Percentiles rank a stretch among this genome's conserved stretches.
Conservation (phyloP, 2,329 filamentous ascomycete species). For the Alternaria arbusti region DNA sequence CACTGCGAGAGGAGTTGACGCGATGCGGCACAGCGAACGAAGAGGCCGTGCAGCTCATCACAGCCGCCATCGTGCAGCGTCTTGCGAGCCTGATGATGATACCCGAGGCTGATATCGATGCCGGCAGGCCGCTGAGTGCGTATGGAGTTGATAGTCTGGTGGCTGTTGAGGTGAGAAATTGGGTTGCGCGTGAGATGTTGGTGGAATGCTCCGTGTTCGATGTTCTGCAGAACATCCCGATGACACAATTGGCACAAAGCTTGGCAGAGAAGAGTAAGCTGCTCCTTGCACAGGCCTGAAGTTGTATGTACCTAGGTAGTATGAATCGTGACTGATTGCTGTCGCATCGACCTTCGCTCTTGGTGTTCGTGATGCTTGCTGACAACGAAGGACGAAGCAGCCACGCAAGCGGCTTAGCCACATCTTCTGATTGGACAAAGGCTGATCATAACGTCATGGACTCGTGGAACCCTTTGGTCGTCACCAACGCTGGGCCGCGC, state of each 20-base stretch:
- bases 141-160: conserved; percentile 31
- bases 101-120: conserved; percentile 23
- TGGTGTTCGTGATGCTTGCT: not conserved
- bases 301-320: not conserved
- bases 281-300: not conserved
- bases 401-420: not conserved
- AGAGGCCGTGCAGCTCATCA: conserved; percentile 10
- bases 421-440: conserved; percentile 4
- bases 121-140: conserved; percentile 20
- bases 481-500: not conserved
- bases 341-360: not conserved
- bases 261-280: conserved; percentile 17
- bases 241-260: conserved; percentile 7
- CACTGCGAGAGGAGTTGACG: conserved; percentile 5
- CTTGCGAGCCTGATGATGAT: conserved; percentile 15
- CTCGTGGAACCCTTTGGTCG: not conserved
- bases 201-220: conserved; percentile 14
- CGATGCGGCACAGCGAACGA: conserved; percentile 4
- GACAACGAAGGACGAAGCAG: not conserved
- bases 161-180: conserved; percentile 26
- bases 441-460: conserved; percentile 12
- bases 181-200: conserved; percentile 6
- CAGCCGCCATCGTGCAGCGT: conserved; percentile 2
- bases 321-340: not conserved
- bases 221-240: conserved; percentile 12